Percentiles rank a stretch among this genome's conserved stretches.
These are phyloP conservation scores for Begonia fuchsioides DNA, from an alignment of 306 rosid genomes.

Conservation along the genomic window DNA sequence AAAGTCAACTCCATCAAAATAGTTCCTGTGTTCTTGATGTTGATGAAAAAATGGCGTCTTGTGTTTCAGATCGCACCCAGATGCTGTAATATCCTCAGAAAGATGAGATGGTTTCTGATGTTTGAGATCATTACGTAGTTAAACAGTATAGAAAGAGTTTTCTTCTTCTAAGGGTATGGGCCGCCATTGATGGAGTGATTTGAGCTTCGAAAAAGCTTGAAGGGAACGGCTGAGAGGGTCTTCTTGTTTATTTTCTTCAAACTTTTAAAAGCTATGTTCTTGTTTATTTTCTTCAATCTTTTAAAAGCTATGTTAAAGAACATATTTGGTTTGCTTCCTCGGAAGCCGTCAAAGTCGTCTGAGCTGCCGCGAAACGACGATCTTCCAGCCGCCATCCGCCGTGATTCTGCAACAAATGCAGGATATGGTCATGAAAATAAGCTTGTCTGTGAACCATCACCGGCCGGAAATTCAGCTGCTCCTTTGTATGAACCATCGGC, in stretches of 20 bases:
- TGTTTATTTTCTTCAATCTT: too few species aligned
- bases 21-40: background rate
- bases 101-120: conserved; percentile 4
- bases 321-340: conserved; percentile 45
- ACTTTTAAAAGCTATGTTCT: too few species aligned
- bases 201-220: conserved; percentile 9
- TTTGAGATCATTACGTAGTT: background rate
- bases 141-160: background rate
- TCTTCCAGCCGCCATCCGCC: conserved; percentile 9
- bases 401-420: conserved; percentile 17
- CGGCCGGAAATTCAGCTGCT: too few species aligned
- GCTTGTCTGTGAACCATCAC: too few species aligned
- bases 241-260: conserved; percentile 10
- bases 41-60: conserved; percentile 5
- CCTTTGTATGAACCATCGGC: too few species aligned
- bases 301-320: conserved; percentile 53
- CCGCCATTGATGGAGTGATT: too few species aligned
- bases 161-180: too few species aligned
- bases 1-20: too few species aligned
- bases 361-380: conserved; percentile 1
- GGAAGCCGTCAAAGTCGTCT: conserved; percentile 27
- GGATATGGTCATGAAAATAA: conserved; percentile 21
- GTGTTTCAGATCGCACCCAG: conserved; percentile 26
- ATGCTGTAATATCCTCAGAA: conserved; percentile 10
- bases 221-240: conserved; percentile 9